phyloP scores from a whole-genome alignment of 2,329 filamentous ascomycete species.

The Talaromyces sp. region DNA sequence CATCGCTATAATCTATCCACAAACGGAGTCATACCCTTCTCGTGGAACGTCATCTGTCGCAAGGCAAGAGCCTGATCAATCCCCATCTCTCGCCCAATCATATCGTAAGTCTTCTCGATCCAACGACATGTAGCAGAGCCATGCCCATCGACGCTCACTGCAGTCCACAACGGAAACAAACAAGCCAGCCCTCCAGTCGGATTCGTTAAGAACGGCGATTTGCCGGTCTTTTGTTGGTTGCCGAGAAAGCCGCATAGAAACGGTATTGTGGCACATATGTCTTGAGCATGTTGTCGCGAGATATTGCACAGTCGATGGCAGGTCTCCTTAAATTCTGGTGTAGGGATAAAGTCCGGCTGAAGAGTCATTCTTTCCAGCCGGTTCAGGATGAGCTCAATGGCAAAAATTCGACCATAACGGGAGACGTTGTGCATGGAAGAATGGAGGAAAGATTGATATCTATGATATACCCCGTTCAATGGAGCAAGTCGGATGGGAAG shows the following conservation, averaged over 20 bases:
- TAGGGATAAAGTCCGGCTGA: slow-evolving; percentile 22
- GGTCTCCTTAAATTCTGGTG: slow-evolving; percentile 31
- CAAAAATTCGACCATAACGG: slow-evolving; percentile 56
- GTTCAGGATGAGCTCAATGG: slow-evolving; percentile 48
- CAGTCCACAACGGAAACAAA: slow-evolving; percentile 39
- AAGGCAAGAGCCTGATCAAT: slow-evolving; percentile 39
- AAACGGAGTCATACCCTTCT: background rate
- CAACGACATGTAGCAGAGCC: slow-evolving; percentile 30
- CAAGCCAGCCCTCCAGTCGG: slow-evolving; percentile 34
- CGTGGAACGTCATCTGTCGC: slow-evolving; percentile 29
- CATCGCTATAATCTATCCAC: slow-evolving; percentile 1
- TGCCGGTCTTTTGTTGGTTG: slow-evolving; percentile 19
- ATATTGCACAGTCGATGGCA: slow-evolving; percentile 29
- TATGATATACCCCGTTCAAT: slow-evolving; percentile 54
- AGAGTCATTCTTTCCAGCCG: slow-evolving; percentile 28
- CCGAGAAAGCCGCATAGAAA: slow-evolving; percentile 32
- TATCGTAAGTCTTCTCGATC: slow-evolving; percentile 30
- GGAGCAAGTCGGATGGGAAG: slow-evolving; percentile 24
- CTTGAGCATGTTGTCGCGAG: slow-evolving; percentile 30
- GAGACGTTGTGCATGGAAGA: slow-evolving; percentile 59
- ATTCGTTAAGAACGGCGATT: slow-evolving; percentile 23
- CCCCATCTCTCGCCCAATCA: slow-evolving; percentile 36
- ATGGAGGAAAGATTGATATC: slow-evolving; percentile 54
- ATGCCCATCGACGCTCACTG: slow-evolving; percentile 31
- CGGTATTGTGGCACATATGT: slow-evolving; percentile 39